phyloP scores from a whole-genome alignment of 179 eudicot species.

The Spergularia azorica region DNA sequence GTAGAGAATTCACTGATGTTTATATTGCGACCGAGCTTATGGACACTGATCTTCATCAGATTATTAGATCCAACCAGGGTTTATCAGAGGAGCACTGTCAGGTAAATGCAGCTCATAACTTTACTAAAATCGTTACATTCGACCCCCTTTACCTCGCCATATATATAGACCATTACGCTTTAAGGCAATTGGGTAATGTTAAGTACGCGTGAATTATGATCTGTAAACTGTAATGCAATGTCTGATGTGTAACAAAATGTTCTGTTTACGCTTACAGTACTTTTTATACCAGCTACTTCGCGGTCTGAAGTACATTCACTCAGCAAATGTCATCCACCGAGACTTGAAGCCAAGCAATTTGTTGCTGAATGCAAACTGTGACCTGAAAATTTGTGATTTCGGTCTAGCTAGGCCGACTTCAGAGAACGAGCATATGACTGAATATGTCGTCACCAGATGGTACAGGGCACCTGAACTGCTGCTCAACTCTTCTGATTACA shows the following conservation, averaged over 20 bases:
- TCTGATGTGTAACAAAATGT: background rate
- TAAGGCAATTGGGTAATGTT: too few relatives aligned
- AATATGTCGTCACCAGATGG: conserved; percentile 94
- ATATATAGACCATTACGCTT: too few relatives aligned
- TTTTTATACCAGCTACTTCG: conserved; percentile 86
- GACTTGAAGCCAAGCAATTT: conserved; percentile 85
- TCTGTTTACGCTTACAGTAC: conserved; percentile 52
- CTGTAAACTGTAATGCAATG: background rate
- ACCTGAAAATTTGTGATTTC: conserved; percentile 84
- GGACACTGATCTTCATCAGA: conserved; percentile 98
- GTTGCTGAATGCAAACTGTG: conserved; percentile 74
- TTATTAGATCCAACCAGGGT: conserved; percentile 73
- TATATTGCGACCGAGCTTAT: conserved; percentile 85
- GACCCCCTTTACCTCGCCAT: too few relatives aligned
- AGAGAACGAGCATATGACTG: conserved; percentile 81
- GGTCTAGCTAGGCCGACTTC: conserved; percentile 82
- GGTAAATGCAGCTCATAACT: conserved; percentile 39
- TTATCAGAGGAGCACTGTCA: conserved; percentile 92
- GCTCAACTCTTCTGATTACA: conserved; percentile 82
- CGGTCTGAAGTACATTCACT: conserved; percentile 87
- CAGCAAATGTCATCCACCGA: conserved; percentile 84
- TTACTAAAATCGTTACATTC: background rate
- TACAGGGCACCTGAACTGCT: conserved; percentile 91
- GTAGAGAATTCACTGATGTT: conserved; percentile 80
- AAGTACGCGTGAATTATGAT: too few relatives aligned